phyloP scores from a whole-genome alignment of 768 basidiomycete species.

The Podaxis sp. region DNA sequence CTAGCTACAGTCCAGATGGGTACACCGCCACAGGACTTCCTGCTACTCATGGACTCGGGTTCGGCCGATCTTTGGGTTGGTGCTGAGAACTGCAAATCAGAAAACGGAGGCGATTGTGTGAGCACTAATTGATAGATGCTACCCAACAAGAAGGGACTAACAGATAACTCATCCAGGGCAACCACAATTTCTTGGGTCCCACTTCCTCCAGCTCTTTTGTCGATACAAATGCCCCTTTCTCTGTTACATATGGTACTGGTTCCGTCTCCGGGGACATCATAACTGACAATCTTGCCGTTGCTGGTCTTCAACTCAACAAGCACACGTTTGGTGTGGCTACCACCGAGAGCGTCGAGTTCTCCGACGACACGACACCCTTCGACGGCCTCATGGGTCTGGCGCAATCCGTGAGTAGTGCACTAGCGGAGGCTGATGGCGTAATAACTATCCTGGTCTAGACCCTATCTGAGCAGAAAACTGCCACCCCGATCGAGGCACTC shows the following conservation, averaged over 20 bases:
- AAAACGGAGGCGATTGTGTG: constrained; percentile 32
- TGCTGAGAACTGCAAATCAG: constrained; percentile 41
- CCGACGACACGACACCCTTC: constrained; percentile 36
- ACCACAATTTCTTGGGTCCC: constrained; percentile 51
- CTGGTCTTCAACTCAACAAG: constrained; percentile 47
- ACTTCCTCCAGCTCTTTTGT: constrained; percentile 58
- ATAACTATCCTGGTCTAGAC: constrained; percentile 28
- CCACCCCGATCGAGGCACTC: constrained; percentile 74
- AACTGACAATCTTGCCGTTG: constrained; percentile 57
- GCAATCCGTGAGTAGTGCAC: constrained; percentile 50
- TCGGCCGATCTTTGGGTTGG: constrained; percentile 65
- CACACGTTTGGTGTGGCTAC: constrained; percentile 65
- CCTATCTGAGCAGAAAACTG: constrained; percentile 63
- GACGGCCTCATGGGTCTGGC: constrained; percentile 60
- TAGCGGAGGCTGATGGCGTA: background rate
- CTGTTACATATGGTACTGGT: constrained; percentile 55
- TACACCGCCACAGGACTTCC: constrained; percentile 48
- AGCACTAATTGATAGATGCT: constrained; percentile 12
- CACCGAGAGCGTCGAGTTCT: constrained; percentile 49
- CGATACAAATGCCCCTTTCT: constrained; percentile 45
- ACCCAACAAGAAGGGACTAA: background rate
- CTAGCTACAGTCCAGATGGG: constrained; percentile 31
- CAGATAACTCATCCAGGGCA: constrained; percentile 26
- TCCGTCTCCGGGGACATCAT: constrained; percentile 56
- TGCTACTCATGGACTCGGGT: constrained; percentile 60